Evolutionary conservation across 352 stramenopile genomes (phyloP).

Genomic region (Globisporangium alternatum): DNA sequence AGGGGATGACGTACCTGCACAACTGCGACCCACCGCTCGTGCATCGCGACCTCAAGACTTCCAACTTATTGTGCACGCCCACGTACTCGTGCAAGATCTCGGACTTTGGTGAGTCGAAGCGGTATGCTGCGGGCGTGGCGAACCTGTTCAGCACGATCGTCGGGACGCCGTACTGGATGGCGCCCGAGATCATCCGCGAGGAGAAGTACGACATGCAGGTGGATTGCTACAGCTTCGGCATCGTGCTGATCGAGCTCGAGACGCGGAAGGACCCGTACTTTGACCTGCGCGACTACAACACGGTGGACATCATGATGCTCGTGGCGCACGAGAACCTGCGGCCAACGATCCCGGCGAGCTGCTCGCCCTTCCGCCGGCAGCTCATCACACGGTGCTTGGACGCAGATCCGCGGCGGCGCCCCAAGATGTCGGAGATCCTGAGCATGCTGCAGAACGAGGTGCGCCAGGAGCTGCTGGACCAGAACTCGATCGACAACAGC

Average conservation of each 20-base stretch:
- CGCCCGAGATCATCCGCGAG: slow-evolving; percentile 81
- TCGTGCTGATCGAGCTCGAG: slow-evolving; percentile 84
- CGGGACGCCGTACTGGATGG: slow-evolving; percentile 84
- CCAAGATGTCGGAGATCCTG: slow-evolving; percentile 80
- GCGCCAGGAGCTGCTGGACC: slow-evolving; percentile 67
- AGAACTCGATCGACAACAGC: slow-evolving; percentile 57
- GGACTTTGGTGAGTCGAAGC: slow-evolving; percentile 79
- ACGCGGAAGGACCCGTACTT: slow-evolving; percentile 72
- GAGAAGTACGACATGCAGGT: slow-evolving; percentile 80
- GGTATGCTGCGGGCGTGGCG: slow-evolving; percentile 31
- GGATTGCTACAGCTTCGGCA: slow-evolving; percentile 87
- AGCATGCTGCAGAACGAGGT: slow-evolving; percentile 70
- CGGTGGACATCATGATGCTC: slow-evolving; percentile 82
- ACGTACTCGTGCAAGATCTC: slow-evolving; percentile 83
- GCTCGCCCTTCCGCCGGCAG: slow-evolving; percentile 50
- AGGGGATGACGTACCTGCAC: slow-evolving; percentile 78
- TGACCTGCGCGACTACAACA: slow-evolving; percentile 52
- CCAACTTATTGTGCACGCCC: slow-evolving; percentile 69
- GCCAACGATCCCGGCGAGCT: slow-evolving; percentile 62
- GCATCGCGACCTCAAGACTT: slow-evolving; percentile 82
- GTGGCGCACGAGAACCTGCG: slow-evolving; percentile 58
- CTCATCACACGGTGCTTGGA: slow-evolving; percentile 70
- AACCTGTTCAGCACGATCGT: slow-evolving; percentile 72
- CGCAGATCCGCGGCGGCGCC: slow-evolving; percentile 47
- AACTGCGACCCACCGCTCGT: slow-evolving; percentile 76